These are phyloP conservation scores for Juncus inflexus DNA, from an alignment of 176 grass and related monocot species.

Conservation along the genomic window DNA sequence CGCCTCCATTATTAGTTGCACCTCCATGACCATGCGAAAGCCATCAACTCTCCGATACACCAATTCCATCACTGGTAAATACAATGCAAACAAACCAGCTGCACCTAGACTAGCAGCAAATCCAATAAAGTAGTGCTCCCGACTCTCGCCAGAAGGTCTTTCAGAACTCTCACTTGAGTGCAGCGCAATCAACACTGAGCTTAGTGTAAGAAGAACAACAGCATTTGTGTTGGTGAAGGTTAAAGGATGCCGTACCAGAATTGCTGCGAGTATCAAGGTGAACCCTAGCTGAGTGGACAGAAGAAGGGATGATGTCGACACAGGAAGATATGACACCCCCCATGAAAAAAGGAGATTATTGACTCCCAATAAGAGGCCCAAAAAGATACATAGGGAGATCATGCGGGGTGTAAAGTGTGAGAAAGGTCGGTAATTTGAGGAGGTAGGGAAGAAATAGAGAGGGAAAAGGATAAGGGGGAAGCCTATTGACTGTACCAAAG, in stretches of 20 bases:
- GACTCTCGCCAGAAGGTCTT: constrained; percentile 24
- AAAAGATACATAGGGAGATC: constrained; percentile 40
- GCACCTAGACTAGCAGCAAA: constrained; percentile 65
- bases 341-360: constrained; percentile 87
- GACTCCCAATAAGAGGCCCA: constrained; percentile 63
- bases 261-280: constrained; percentile 66
- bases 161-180: constrained; percentile 40
- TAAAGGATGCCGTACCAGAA: constrained; percentile 73
- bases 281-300: constrained; percentile 86
- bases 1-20: constrained; percentile 80
- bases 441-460: constrained; percentile 16
- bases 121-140: constrained; percentile 42
- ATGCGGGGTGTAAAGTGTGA: constrained; percentile 45
- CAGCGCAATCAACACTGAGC: constrained; percentile 69
- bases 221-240: constrained; percentile 81
- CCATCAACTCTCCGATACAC: constrained; percentile 47
- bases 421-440: constrained; percentile 32
- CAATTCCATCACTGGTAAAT: constrained; percentile 80
- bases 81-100: constrained; percentile 59
- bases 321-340: constrained; percentile 66
- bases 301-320: constrained; percentile 80
- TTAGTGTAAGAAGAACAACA: constrained; percentile 59
- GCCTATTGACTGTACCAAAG: constrained; percentile 77
- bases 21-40: constrained; percentile 60
- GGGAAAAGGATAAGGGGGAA: constrained; percentile 57